These are phyloP conservation scores for Exutisphaerella laricina DNA, from an alignment of 2,329 filamentous ascomycete genomes.

Conservation along the genomic window DNA sequence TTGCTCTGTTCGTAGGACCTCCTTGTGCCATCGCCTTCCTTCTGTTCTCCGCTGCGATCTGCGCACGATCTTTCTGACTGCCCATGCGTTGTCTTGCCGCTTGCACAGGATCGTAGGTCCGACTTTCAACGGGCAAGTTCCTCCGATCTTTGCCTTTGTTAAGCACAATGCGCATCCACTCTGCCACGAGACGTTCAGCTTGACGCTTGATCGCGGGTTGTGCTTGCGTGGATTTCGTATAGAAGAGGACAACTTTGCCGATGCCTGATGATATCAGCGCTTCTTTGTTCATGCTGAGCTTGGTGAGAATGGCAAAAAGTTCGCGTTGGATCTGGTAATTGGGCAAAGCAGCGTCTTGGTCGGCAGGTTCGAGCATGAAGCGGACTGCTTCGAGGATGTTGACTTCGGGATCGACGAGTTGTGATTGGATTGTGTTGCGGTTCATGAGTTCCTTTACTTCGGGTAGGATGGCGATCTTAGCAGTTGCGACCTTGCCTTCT, in stretches of 20 bases:
- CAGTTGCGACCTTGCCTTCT: constrained; percentile 71
- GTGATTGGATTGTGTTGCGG: constrained; percentile 76
- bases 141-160: constrained; percentile 85
- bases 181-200: constrained; percentile 84
- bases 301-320: constrained; percentile 73
- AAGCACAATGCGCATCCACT: constrained; percentile 93
- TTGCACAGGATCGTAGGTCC: constrained; percentile 53
- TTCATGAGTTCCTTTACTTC: constrained; percentile 85
- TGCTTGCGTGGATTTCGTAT: constrained; percentile 88
- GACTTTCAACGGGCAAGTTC: constrained; percentile 64
- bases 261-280: constrained; percentile 84
- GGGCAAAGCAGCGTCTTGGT: constrained; percentile 78
- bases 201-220: constrained; percentile 86
- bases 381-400: constrained; percentile 93
- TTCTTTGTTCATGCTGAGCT: constrained; percentile 86
- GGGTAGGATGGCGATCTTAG: constrained; percentile 90
- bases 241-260: constrained; percentile 93
- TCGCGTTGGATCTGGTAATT: constrained; percentile 98
- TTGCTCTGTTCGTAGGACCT: constrained; percentile 52
- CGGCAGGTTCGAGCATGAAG: constrained; percentile 93
- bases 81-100: constrained; percentile 22
- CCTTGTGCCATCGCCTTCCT: constrained; percentile 50
- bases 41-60: constrained; percentile 46
- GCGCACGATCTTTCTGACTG: constrained; percentile 34
- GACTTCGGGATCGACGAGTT: constrained; percentile 86